A percentile compares a stretch with the other conserved stretches of the same genome.
These are phyloP conservation scores for Cyberlindnera suaveolens DNA, from an alignment of 805 yeast species.

Conservation along the genomic window DNA sequence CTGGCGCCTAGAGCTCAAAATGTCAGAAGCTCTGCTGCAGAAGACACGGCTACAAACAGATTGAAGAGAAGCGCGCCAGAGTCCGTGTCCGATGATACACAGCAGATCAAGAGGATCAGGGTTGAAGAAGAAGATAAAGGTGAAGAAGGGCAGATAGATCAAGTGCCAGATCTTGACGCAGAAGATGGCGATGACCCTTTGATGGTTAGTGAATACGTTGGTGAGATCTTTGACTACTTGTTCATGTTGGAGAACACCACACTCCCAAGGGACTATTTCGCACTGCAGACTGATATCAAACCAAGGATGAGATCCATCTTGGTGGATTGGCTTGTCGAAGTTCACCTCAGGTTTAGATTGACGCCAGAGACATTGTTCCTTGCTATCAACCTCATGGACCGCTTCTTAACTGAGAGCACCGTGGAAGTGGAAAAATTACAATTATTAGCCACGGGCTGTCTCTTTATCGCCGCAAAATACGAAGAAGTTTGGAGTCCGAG, in stretches of 20 bases:
- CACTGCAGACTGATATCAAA: constrained; percentile 57
- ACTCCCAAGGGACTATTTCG: constrained; percentile 43
- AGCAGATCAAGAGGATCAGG: background rate
- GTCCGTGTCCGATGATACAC: background rate
- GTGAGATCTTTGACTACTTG: constrained; percentile 76
- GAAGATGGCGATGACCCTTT: constrained; percentile 70
- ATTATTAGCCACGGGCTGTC: constrained; percentile 76
- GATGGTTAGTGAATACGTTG: constrained; percentile 86
- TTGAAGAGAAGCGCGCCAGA: no score
- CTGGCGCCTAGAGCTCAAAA: no score
- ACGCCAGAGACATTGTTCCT: constrained; percentile 81
- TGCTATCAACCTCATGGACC: constrained; percentile 81
- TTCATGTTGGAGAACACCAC: constrained; percentile 62
- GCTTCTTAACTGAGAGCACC: constrained; percentile 69
- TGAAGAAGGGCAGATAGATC: background rate
- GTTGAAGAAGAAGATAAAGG: background rate
- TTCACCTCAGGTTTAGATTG: constrained; percentile 76
- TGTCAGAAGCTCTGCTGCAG: no score
- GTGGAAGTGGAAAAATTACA: constrained; percentile 79
- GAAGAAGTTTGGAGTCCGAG: constrained; percentile 90
- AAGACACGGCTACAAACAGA: no score
- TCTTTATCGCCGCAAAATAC: constrained; percentile 87
- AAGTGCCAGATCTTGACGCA: constrained; percentile 47
- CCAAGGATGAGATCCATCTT: constrained; percentile 82
- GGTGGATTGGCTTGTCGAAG: constrained; percentile 92